Evolutionary conservation across 1,139 yeast genomes (phyloP), one percentile per base, ranked within the genome.

Genomic region (Taphrina deformans): DNA sequence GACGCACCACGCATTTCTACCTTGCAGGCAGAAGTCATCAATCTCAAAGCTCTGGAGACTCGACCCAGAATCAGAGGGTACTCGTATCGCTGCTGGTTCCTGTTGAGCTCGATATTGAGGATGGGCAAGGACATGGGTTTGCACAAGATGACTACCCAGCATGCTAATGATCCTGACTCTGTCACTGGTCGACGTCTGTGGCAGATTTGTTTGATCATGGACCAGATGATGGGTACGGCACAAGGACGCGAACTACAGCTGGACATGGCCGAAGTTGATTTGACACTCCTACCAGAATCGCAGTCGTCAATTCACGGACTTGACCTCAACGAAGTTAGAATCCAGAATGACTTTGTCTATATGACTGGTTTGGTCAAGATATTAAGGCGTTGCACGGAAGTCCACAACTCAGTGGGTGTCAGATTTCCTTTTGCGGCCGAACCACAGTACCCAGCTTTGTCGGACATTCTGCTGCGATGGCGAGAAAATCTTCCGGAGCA

Each of bases 151-250:
- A 26, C 56, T 26, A n/a, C 14, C 10, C 59, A 33, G 10, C 56
- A 23, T 9, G 65, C 35, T 12, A 21, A 40, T n/a, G 59, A 51
- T n/a, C 33, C 59, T 10, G 63, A 59, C 10, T 51, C 63, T 6
- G 33, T 52, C 38, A 44, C 53, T 14, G 53, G 59, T 7, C 59
- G 65, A 31, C 59, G 65, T 4, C 29, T 44, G 9, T 61, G 65
- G 65, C 65, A 61, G 26, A 48, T 52, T 16, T 61, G 59, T 41
- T 38, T 61, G 21, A 61, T 61, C 38, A 41, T 50, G 46, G 65
- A 61, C 26, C 65, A 61, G 46, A 51, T 61, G 65, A 61, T 61
- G 65, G 59, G 58, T 16, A 52, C 53, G 3, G 46, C 65, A 7
- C 59, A 52, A 35, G 65, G 65, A 1, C 41, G 65, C 7, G 65